Conservation (phyloP, 257 asterid species). For the Jasminum sambac region DNA sequence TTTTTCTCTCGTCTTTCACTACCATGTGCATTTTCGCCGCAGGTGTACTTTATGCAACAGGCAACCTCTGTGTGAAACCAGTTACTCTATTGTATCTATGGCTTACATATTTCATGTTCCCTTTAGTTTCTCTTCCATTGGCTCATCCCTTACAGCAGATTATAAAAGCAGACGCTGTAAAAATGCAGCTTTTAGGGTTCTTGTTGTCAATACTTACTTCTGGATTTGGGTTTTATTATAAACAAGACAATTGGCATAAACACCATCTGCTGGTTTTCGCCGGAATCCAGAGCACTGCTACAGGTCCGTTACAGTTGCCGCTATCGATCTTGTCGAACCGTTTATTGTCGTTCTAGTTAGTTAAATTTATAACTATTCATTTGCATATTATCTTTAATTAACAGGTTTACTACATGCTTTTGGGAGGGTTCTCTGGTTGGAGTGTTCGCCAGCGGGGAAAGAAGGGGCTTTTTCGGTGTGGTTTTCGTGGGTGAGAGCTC, state of each 20-base stretch:
- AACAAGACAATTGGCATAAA: conserved; percentile 46
- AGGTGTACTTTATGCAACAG: conserved; percentile 62
- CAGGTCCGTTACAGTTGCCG: conserved; percentile 50
- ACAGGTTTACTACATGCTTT: conserved; percentile 75
- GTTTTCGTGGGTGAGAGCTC: conserved; percentile 76
- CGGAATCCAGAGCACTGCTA: conserved; percentile 68
- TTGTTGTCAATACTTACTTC: conserved; percentile 58
- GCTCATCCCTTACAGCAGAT: conserved; percentile 63
- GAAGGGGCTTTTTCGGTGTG: conserved; percentile 88
- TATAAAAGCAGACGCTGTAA: conserved; percentile 69
- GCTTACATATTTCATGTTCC: conserved; percentile 71
- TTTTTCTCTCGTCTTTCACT: conserved; percentile 69
- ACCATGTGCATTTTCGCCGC: conserved; percentile 74
- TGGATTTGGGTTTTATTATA: conserved; percentile 79
- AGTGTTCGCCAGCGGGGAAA: conserved; percentile 84
- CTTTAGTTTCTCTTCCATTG: conserved; percentile 69
- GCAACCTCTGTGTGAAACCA: conserved; percentile 52
- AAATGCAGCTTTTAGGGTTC: conserved; percentile 89
- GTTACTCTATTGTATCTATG: conserved; percentile 48
- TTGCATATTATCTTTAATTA: neutral
- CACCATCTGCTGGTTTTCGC: conserved; percentile 56
- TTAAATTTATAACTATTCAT: too few relatives aligned
- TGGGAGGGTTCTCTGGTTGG: conserved; percentile 76
- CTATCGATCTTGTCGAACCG: neutral
- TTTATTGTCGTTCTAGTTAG: too few relatives aligned